Percentiles rank a stretch among this genome's conserved stretches.
Conservation (phyloP, 2,329 filamentous ascomycete genomes). For the Paecilomyces sp. region DNA sequence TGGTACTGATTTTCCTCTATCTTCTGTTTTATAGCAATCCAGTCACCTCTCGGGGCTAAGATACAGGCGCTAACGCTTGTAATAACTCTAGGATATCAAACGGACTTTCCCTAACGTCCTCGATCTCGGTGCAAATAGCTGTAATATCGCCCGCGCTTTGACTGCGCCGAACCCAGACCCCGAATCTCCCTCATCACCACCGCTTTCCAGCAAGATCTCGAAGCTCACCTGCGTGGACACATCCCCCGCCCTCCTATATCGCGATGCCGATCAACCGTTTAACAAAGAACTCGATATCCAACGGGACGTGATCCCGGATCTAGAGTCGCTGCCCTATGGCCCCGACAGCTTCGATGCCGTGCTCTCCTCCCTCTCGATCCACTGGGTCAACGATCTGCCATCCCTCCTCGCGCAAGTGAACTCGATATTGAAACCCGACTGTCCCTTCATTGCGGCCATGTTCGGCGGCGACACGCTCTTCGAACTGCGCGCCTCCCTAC, state of each 20-base stretch:
- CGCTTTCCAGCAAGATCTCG: constrained; percentile 63
- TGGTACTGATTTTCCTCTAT: constrained; percentile 45
- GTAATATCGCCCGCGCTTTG: constrained; percentile 82
- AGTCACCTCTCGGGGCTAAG: not conserved
- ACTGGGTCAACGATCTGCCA: constrained; percentile 97
- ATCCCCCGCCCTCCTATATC: constrained; percentile 68
- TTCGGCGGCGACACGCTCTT: constrained; percentile 90
- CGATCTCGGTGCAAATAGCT: constrained; percentile 91
- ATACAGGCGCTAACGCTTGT: constrained; percentile 9
- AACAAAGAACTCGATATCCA: constrained; percentile 66
- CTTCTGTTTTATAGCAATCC: not conserved
- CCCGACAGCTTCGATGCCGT: constrained; percentile 79
- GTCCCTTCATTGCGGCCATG: constrained; percentile 92
- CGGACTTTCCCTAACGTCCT: constrained; percentile 76
- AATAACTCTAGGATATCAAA: constrained; percentile 70
- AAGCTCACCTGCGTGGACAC: constrained; percentile 77
- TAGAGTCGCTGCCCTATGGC: constrained; percentile 67
- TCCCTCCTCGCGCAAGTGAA: constrained; percentile 79
- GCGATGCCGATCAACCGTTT: constrained; percentile 61
- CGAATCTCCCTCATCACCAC: constrained; percentile 34
- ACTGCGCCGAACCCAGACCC: constrained; percentile 61
- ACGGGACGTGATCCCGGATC: constrained; percentile 61
- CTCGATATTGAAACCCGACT: constrained; percentile 77
- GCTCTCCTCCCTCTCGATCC: constrained; percentile 78
- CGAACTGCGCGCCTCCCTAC: constrained; percentile 85